These are phyloP conservation scores for Cyphellophora attinorum DNA, from an alignment of 2,329 filamentous ascomycete species.

Conservation along the genomic window DNA sequence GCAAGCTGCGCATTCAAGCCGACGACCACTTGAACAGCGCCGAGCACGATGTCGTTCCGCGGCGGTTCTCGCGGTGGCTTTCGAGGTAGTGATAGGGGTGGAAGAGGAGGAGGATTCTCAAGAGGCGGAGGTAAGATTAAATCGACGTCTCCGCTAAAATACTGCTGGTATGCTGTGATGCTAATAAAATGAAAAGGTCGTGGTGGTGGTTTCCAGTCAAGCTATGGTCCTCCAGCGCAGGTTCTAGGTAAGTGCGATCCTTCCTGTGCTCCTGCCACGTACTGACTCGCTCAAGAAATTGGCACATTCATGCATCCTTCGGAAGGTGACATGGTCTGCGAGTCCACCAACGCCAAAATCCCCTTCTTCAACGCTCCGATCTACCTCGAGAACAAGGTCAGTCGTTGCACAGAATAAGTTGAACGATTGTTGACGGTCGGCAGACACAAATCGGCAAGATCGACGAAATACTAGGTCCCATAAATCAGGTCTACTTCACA, in stretches of 20 bases:
- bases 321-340: conserved; percentile 97
- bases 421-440: conserved; percentile 4
- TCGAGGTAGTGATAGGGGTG: conserved; percentile 42
- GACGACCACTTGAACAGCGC: too few species aligned
- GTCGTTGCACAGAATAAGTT: conserved; percentile 6
- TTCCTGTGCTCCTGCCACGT: conserved; percentile 5
- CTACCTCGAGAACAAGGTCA: conserved; percentile 94
- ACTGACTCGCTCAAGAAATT: conserved; percentile 59
- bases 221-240: conserved; percentile 53
- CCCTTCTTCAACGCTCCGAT: conserved; percentile 99
- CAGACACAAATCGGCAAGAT: conserved; percentile 87
- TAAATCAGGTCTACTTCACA: conserved; percentile 98
- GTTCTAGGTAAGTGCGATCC: conserved; percentile 42
- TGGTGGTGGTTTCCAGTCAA: conserved; percentile 51
- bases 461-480: conserved; percentile 92
- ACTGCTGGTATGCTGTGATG: conserved; percentile 8
- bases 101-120: conserved; percentile 38
- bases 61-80: conserved; percentile 43
- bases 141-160: neutral
- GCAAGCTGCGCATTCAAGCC: conserved; percentile 16
- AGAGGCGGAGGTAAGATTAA: conserved; percentile 30
- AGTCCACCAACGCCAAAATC: conserved; percentile 87
- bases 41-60: conserved; percentile 60
- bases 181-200: conserved; percentile 31
- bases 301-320: conserved; percentile 87